Evolutionary conservation across 2,329 filamentous ascomycete genomes (phyloP).

Genomic region (Aspergillus sp.): DNA sequence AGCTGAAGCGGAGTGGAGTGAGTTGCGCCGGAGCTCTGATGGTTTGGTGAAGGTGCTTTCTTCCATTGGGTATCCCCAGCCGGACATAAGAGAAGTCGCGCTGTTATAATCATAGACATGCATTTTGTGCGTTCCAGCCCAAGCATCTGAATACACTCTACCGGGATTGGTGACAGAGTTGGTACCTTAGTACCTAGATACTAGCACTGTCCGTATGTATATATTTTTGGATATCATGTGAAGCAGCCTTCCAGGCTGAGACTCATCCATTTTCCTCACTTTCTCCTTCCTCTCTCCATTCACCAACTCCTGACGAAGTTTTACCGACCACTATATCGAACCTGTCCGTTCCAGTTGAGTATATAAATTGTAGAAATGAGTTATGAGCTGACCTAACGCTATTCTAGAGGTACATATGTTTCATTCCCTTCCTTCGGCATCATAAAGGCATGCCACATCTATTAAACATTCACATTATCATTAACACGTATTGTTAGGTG

Average conservation of each 20-base stretch:
- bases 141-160: not conserved
- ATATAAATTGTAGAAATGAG: no score
- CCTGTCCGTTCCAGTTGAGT: no score
- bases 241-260: not conserved
- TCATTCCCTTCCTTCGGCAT: no score
- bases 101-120: slow-evolving; percentile 14
- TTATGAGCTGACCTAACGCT: no score
- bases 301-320: no score
- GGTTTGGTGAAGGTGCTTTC: slow-evolving; percentile 46
- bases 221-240: not conserved
- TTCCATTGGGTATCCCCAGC: slow-evolving; percentile 41
- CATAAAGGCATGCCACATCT: not conserved
- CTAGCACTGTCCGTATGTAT: not conserved
- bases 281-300: no score
- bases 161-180: no score
- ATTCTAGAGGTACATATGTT: no score
- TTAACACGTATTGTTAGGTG: not conserved
- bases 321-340: no score
- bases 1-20: slow-evolving; percentile 53
- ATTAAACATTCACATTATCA: slow-evolving; percentile 2
- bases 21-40: slow-evolving; percentile 42
- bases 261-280: not conserved
- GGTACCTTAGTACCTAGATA: not conserved
- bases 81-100: slow-evolving; percentile 17
- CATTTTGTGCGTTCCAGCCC: not conserved